Evolutionary conservation across 2,329 filamentous ascomycete genomes (phyloP).

Genomic region (Alternaria consortialis): DNA sequence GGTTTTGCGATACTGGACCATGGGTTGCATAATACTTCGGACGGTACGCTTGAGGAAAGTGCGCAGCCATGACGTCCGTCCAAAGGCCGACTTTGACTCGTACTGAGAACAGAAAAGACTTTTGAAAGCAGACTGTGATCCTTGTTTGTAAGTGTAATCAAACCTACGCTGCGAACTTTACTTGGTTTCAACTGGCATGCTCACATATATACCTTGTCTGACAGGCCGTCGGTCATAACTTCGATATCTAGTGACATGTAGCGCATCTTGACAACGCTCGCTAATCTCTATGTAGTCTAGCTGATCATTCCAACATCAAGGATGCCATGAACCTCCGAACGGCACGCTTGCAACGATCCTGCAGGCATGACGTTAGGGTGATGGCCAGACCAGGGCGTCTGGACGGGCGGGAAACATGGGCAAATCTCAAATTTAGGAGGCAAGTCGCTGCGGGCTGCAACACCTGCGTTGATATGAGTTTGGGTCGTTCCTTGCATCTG

Average conservation of each 20-base stretch:
- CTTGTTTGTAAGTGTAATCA: not conserved
- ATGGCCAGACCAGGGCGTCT: constrained; percentile 9
- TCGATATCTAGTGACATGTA: not conserved
- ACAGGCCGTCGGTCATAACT: not conserved
- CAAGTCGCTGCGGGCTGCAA: not conserved
- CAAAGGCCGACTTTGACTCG: not conserved
- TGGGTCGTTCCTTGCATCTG: not conserved
- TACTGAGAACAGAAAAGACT: not conserved
- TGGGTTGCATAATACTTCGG: not conserved
- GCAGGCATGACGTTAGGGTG: constrained; percentile 12
- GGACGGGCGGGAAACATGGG: constrained; percentile 11
- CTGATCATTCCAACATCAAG: not conserved
- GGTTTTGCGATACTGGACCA: not conserved
- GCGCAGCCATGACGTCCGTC: not conserved
- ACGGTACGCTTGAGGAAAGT: constrained; percentile 8
- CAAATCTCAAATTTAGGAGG: constrained; percentile 1
- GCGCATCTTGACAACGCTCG: constrained; percentile 5
- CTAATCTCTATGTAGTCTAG: constrained; percentile 4
- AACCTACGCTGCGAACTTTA: not conserved
- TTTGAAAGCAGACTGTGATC: not conserved
- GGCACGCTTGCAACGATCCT: constrained; percentile 12
- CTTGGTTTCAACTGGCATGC: not conserved
- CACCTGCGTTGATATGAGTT: not conserved
- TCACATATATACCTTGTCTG: not conserved
- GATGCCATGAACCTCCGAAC: constrained; percentile 1